These are phyloP conservation scores for Globisporangium echinulatum DNA, from an alignment of 352 stramenopile genomes.

Conservation along the genomic window DNA sequence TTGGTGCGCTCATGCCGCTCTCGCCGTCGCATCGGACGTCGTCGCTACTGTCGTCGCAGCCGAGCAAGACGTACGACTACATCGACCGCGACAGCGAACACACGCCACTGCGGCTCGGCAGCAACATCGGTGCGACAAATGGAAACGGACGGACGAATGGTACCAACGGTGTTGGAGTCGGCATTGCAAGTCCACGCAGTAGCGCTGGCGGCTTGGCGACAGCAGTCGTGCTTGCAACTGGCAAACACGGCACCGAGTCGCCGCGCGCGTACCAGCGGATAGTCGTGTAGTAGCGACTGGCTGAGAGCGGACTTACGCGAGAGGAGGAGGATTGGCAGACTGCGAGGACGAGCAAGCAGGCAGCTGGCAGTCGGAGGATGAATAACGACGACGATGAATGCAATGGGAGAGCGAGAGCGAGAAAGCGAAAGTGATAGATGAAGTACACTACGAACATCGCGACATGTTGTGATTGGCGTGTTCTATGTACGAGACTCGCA, in stretches of 20 bases:
- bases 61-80: constrained; percentile 22
- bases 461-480: no score
- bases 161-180: neutral
- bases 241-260: constrained; percentile 4
- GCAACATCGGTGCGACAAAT: constrained; percentile 1
- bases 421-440: no score
- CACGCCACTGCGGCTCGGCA: constrained; percentile 22
- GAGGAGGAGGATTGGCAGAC: no score
- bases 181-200: neutral
- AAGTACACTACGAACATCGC: no score
- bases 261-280: constrained; percentile 14
- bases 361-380: no score
- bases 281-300: constrained; percentile 7
- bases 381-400: no score
- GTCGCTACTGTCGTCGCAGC: constrained; percentile 26
- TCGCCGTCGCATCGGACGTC: constrained; percentile 46
- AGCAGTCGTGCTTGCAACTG: neutral
- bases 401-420: no score
- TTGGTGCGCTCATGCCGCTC: constrained; percentile 76
- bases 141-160: neutral
- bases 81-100: constrained; percentile 46
- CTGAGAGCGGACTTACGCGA: no score
- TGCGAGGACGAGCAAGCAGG: no score
- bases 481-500: no score
- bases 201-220: neutral